Evolutionary conservation across 148 eudicot genomes (phyloP), one percentile per base, ranked within the genome.

Genomic region (Diospyros kaki): DNA sequence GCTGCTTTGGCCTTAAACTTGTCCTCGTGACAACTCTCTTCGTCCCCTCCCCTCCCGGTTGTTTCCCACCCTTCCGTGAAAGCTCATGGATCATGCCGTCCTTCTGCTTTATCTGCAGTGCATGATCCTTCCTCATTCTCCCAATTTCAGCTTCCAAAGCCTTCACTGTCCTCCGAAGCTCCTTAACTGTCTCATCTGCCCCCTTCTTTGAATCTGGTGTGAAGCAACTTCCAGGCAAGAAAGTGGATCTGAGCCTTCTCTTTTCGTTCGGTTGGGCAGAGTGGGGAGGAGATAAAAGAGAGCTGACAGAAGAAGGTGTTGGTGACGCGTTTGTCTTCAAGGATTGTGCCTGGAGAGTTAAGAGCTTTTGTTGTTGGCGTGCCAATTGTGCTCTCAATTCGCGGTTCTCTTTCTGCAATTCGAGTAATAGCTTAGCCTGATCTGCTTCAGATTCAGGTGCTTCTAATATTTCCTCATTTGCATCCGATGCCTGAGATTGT

Each of bases 351-450:
- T 89, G 87, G 61, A 91, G 54, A 38, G 82, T 82, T 39, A 93
- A 40, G 52, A 91, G 83, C 87, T 91, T 91, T 66, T 93, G 98
- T 66, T 91, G 96, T 76, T 91, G 96, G 65, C 81, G 84, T 72
- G 92, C 98, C 79, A 89, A 77, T 76, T 88, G 92, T 41, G 80
- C 84, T 75, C 93, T 62, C 62, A 93, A 81, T 61, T 89, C 96
- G 3, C 93, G 85, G 73, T 90, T 93, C 73, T 93, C 93, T 77
- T 89, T 89, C 79, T 93, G 96, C 66, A 93, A 82, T 80, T 91
- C 92, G 1, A 93, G 89, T 51, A 93, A 61, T 62, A 93, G 75
- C 80, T 91, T 88, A 44, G 93, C 90, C 69, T 89, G 88, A 64
- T 91, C 93, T 70, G 85, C 80, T 82, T 80, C 92, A 38, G 87